Conservation (phyloP, 2,329 filamentous ascomycete species). For the Botrytis porri region DNA sequence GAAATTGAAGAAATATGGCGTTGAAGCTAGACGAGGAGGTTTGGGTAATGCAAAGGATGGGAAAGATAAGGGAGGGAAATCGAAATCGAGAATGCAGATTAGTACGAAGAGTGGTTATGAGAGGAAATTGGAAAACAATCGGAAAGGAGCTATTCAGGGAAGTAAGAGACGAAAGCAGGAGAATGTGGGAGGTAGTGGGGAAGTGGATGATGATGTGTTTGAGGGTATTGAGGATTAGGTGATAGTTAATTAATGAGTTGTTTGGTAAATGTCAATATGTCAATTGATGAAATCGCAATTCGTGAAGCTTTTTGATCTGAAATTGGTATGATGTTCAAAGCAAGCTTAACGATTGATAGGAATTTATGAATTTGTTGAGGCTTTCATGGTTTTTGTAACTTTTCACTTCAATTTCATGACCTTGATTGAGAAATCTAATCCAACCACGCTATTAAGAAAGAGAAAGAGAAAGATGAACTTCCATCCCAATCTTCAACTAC, state of each 20-base stretch:
- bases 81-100: constrained; percentile 54
- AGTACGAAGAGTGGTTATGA: constrained; percentile 80
- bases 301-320: neutral
- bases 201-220: constrained; percentile 41
- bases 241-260: neutral
- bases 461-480: neutral
- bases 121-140: constrained; percentile 64
- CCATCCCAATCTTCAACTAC: neutral
- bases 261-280: neutral
- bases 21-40: constrained; percentile 62
- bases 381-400: neutral
- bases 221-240: constrained; percentile 47
- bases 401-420: neutral
- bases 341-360: neutral
- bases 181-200: constrained; percentile 30
- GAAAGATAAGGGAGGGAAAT: constrained; percentile 34
- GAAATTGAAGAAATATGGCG: constrained; percentile 75
- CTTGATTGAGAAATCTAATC: neutral
- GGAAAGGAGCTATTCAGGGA: constrained; percentile 58
- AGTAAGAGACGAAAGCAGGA: constrained; percentile 52
- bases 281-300: neutral
- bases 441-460: neutral
- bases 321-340: neutral
- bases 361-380: no score
- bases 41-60: constrained; percentile 42